These are phyloP conservation scores for Suillus discolor DNA, from an alignment of 768 basidiomycete genomes.

Conservation along the genomic window DNA sequence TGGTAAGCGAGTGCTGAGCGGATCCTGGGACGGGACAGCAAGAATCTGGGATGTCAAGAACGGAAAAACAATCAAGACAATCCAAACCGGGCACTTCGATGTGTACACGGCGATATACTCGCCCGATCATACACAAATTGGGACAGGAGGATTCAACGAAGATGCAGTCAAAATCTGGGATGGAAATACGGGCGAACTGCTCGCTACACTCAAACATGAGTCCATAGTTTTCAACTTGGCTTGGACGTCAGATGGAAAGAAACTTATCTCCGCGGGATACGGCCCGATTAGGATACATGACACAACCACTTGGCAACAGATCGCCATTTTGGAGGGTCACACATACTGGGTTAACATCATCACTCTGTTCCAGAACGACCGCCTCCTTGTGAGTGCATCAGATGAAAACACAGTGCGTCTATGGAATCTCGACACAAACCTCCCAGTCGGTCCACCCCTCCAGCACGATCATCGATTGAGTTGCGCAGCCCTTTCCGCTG, in stretches of 20 bases:
- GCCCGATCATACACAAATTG: background rate
- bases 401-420: background rate
- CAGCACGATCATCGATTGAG: background rate
- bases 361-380: background rate
- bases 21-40: background rate
- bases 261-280: background rate
- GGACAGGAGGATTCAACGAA: background rate
- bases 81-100: background rate
- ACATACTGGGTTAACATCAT: background rate
- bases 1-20: background rate
- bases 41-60: background rate
- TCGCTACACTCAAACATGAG: background rate
- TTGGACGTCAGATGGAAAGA: background rate
- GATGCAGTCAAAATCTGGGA: background rate
- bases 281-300: background rate
- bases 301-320: background rate
- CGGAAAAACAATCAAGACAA: background rate
- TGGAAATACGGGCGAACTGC: background rate
- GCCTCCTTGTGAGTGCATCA: background rate
- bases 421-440: background rate
- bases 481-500: background rate
- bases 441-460: background rate
- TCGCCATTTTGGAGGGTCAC: background rate
- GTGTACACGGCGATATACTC: background rate
- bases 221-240: background rate